Base-by-base conservation (phyloP, 2,329 filamentous ascomycete species). In the Beauveria bassiana region DNA sequence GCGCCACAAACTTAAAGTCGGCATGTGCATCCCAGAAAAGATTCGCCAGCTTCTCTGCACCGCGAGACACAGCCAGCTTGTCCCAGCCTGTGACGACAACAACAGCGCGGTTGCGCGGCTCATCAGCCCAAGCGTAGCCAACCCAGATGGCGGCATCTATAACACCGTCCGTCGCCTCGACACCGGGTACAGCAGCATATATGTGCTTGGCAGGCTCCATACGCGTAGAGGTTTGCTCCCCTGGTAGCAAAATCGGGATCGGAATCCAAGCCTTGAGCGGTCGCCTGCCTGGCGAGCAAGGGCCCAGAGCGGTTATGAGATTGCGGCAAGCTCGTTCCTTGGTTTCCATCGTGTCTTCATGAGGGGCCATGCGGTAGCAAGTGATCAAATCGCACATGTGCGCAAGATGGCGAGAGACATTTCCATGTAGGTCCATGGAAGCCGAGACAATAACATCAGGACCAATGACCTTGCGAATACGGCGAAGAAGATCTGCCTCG, bases 381-480 rank as follows among this genome's bases (percentile, higher is more conserved):
- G 80, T 83, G 22, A 83, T 75, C 8, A 83, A 66, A 65, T 83
- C 81, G 3, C 74, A 75, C 70, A 77, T 74, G 64, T 82, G 79
- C 2, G 72, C 79, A 16, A 83, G 70, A 46, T 75, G 70, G 6
- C 73, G 72, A 9, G 79, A 81, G 8, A 83, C 80, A 64, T 83
- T 83, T 3, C 81, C 81, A 66, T 83, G 81, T 20, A 83, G 70
- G 65, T 83, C 81, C 80, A 83, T 83, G 0, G 79, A 81, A 0
- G 81, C 78, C 1, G 80, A 82, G 6, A 83, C 77, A 14, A 82
- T 61, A 8, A 79, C 77, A 22, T 75, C 66, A 0, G 74, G 68
- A 0, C 81, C 80, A 22, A 81, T 73, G 3, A 81, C 75, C 0
- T 54, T 62, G 2, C 80, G 73, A 14, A 81, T 74, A 0, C 79